phyloP scores from a whole-genome alignment of 441 rosid species.

The Viola pubescens region DNA sequence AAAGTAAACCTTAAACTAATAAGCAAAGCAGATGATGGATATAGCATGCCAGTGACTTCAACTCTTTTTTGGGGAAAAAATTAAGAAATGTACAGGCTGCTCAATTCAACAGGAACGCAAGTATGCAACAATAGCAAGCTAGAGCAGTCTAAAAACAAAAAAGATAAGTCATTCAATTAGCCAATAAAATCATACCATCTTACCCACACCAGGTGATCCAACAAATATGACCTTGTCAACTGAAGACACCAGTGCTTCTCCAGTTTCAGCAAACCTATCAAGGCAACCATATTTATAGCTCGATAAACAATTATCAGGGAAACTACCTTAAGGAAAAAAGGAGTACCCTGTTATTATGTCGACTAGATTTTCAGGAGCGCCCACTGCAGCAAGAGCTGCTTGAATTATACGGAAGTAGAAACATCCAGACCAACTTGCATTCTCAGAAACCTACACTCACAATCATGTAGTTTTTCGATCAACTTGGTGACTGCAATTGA shows the following conservation, averaged over 20 bases:
- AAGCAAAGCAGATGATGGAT: conserved; percentile 2
- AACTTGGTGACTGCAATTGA: not conserved
- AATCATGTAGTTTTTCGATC: conserved; percentile 15
- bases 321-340: conserved; percentile 9
- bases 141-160: not conserved
- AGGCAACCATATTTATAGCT: conserved; percentile 18
- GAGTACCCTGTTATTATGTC: conserved; percentile 89
- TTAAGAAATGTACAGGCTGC: no score
- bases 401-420: conserved; percentile 92
- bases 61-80: not conserved
- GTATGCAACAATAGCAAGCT: not conserved
- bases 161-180: conserved; percentile 2
- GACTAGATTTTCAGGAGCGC: conserved; percentile 94
- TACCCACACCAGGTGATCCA: conserved; percentile 96
- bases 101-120: not conserved
- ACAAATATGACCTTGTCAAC: conserved; percentile 95
- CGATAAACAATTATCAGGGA: conserved; percentile 9
- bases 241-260: conserved; percentile 88
- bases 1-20: conserved; percentile 12
- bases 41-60: not conserved
- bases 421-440: conserved; percentile 98
- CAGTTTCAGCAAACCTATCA: conserved; percentile 83
- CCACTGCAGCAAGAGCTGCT: conserved; percentile 93
- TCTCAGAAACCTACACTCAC: conserved; percentile 69
- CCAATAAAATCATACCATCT: conserved; percentile 49